Evolutionary conservation across 306 rosid genomes (phyloP).

Genomic region (Astragalus glycyphyllos): DNA sequence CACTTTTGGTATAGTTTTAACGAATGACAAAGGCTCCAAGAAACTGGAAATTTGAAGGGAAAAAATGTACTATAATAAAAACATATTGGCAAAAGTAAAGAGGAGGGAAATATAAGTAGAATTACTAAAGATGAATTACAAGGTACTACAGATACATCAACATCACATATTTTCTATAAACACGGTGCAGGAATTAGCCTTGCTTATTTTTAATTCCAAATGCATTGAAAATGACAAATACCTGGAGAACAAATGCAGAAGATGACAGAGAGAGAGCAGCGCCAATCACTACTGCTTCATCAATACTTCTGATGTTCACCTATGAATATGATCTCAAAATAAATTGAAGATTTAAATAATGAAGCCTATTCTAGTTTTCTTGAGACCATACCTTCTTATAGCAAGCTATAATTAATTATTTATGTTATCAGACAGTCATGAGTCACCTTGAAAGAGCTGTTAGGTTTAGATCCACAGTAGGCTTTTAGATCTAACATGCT

Average conservation of each 20-base stretch:
- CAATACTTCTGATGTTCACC: slow-evolving; percentile 98
- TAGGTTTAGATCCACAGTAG: slow-evolving; percentile 1
- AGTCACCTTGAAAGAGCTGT: slow-evolving; percentile 26
- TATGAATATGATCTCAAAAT: slow-evolving; percentile 48
- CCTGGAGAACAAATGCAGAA: slow-evolving; percentile 99
- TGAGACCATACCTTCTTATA: slow-evolving; percentile 13
- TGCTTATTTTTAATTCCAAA: slow-evolving; percentile 6
- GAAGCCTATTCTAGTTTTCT: slow-evolving; percentile 29
- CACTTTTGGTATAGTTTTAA: neutral
- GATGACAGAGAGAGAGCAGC: slow-evolving; percentile 98
- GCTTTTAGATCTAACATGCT: slow-evolving; percentile 17
- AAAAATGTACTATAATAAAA: neutral
- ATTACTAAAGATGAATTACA: slow-evolving; percentile 28
- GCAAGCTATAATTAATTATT: slow-evolving; percentile 16
- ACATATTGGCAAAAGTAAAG: neutral
- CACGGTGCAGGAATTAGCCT: slow-evolving; percentile 22
- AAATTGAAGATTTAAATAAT: slow-evolving; percentile 25
- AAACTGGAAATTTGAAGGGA: slow-evolving; percentile 3
- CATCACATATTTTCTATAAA: slow-evolving; percentile 22
- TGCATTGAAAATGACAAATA: slow-evolving; percentile 46
- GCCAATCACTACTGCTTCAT: slow-evolving; percentile 97
- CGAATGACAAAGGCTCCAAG: slow-evolving; percentile 1
- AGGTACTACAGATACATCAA: slow-evolving; percentile 36
- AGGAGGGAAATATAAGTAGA: slow-evolving; percentile 16
- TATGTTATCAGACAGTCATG: slow-evolving; percentile 15